Percentiles rank a stretch among this genome's conserved stretches.
These are phyloP conservation scores for Boletellus deceptivus DNA, from an alignment of 1,284 basidiomycete species.

Conservation along the genomic window DNA sequence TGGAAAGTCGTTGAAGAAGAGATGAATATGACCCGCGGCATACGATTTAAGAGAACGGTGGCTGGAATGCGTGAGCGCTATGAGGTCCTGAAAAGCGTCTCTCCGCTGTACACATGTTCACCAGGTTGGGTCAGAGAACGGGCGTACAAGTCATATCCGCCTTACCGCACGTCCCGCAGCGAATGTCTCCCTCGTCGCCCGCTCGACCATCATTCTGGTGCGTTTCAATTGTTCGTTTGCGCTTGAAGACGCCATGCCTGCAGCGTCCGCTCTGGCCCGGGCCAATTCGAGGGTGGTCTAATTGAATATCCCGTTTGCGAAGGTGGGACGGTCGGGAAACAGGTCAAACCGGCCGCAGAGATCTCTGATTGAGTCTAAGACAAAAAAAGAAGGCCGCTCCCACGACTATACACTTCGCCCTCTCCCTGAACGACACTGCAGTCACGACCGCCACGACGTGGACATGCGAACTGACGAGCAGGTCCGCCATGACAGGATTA, in stretches of 20 bases:
- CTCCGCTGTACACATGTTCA: slow-evolving; percentile 19
- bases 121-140: slow-evolving; percentile 4
- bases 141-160: slow-evolving; percentile 2
- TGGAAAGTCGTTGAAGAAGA: slow-evolving; percentile 62
- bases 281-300: not conserved
- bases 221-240: slow-evolving; percentile 17
- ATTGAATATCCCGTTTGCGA: not conserved
- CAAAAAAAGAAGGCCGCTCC: slow-evolving; percentile 25
- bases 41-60: slow-evolving; percentile 44
- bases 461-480: slow-evolving; percentile 39
- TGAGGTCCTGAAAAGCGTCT: slow-evolving; percentile 27
- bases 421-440: not conserved
- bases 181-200: slow-evolving; percentile 20
- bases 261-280: not conserved
- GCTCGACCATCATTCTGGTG: slow-evolving; percentile 22
- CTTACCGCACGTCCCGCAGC: slow-evolving; percentile 23
- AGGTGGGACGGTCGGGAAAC: slow-evolving; percentile 1
- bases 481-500: slow-evolving; percentile 61
- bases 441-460: slow-evolving; percentile 9
- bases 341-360: slow-evolving; percentile 6
- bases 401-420: slow-evolving; percentile 8
- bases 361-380: slow-evolving; percentile 13
- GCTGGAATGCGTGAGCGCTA: slow-evolving; percentile 26
- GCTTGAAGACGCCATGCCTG: slow-evolving; percentile 25
- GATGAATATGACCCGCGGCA: slow-evolving; percentile 55